Base-by-base conservation (phyloP, 352 stramenopile species). In the Phytophthora tubulina region DNA sequence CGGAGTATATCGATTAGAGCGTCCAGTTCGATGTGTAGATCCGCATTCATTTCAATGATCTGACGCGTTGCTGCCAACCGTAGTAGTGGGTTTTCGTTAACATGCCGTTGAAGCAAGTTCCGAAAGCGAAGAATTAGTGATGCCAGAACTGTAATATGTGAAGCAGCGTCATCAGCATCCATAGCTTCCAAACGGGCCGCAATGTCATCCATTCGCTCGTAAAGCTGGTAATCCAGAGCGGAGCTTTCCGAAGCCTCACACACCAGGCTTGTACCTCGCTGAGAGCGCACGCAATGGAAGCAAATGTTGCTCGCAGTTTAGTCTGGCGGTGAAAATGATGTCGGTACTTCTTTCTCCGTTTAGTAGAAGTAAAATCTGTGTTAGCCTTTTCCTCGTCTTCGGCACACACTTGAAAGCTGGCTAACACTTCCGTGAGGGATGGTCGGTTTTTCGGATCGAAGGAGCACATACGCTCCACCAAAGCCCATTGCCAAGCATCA, bases 381-480 rank as follows among this genome's bases (percentile, higher is more conserved):
- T 38, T 69, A 30, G 41, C 31, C 3, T 66, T 69, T 10, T 72
- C 42, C 50, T 75, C 72, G 9, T 78, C 55, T 45, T 72, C 51
- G 8, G 72, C 67, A 52, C 72, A 78, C 31, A 72, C 39, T 66
- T 73, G 72, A 39, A 78, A 78, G 15, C 55, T 73, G 2, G 56
- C 54, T 17, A 78, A 32, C n/a, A 78, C 72, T 62, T 78, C 60
- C 6, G 61, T 44, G 3, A 78, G 55, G 10, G 50, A 52, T 17
- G 66, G 65, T 36, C 74, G 61, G 3, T 65, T 39, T 33, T 58
- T 62, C 1, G 66, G 64, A 21, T 81, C 36, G 11, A 36, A 1
- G 11, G 52, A 72, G 33, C 65, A 76, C 74, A 81, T 81, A 1
- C 56, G 61, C 42, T 79, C 48, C 30, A 81, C 66, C 11, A 81